A percentile compares a stretch with the other conserved stretches of the same genome.
Conservation (phyloP, 306 rosid species). For the Casuarina glauca region DNA sequence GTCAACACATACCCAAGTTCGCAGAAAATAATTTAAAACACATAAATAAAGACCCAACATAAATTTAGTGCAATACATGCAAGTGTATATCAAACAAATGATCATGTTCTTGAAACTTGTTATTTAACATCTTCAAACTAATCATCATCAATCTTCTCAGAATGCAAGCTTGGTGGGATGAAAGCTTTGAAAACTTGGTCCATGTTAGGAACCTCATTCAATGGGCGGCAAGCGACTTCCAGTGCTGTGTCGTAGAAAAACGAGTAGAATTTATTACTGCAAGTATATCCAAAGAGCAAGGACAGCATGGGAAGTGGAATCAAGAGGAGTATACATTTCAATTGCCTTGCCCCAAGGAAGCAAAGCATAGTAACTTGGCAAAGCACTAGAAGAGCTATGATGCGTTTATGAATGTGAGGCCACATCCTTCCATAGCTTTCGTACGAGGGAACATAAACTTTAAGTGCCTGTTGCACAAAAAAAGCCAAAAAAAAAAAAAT, state of each 20-base stretch:
- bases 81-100: conserved; percentile 41
- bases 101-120: conserved; percentile 33
- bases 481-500: no score
- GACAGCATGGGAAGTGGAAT: conserved; percentile 71
- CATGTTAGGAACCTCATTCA: conserved; percentile 52
- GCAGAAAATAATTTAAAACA: no score
- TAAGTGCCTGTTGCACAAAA: conserved; percentile 65
- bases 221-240: conserved; percentile 48
- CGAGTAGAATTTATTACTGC: conserved; percentile 68
- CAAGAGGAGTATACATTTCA: conserved; percentile 44
- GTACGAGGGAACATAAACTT: conserved; percentile 79
- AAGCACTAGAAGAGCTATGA: conserved; percentile 66
- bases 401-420: conserved; percentile 77
- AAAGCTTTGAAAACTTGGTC: no score
- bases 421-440: conserved; percentile 94
- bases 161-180: no score
- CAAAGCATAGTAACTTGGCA: conserved; percentile 88
- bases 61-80: neutral
- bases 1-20: no score
- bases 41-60: no score
- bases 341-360: conserved; percentile 61
- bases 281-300: conserved; percentile 43
- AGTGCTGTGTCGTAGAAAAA: conserved; percentile 54
- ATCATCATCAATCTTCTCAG: no score
- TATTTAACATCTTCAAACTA: no score